phyloP scores from a whole-genome alignment of 805 yeast genomes.

The Lipomyces mesembrius region DNA sequence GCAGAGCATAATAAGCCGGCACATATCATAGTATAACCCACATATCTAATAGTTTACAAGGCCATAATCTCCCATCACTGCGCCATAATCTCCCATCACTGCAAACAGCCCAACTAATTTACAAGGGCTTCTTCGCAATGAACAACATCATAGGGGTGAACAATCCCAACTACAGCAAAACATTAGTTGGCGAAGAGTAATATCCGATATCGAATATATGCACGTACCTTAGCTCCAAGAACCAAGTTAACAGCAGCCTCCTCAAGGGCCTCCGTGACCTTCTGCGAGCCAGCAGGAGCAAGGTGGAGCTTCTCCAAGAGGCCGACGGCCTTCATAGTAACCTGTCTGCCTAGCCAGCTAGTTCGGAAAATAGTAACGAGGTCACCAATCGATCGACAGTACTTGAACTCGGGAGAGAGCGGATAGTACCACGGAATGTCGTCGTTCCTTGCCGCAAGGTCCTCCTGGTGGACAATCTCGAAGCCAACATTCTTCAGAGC shows the following conservation, averaged over 20 bases:
- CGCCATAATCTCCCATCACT: background rate
- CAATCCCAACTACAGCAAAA: slow-evolving; percentile 54
- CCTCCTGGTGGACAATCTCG: slow-evolving; percentile 72
- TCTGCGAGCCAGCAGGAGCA: slow-evolving; percentile 90
- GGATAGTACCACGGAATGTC: slow-evolving; percentile 98
- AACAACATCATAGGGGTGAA: slow-evolving; percentile 98
- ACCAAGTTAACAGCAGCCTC: slow-evolving; percentile 96
- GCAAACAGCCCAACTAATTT: background rate
- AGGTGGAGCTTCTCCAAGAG: slow-evolving; percentile 81
- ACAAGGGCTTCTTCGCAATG: slow-evolving; percentile 77
- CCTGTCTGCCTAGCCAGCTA: slow-evolving; percentile 78
- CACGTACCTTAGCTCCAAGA: slow-evolving; percentile 73
- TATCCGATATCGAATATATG: background rate
- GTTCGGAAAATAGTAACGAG: slow-evolving; percentile 86
- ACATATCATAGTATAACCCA: background rate
- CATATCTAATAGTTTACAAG: background rate
- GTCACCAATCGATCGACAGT: slow-evolving; percentile 79
- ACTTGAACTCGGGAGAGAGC: slow-evolving; percentile 89
- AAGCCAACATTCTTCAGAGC: slow-evolving; percentile 90
- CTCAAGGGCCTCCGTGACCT: slow-evolving; percentile 91
- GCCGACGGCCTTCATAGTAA: slow-evolving; percentile 81
- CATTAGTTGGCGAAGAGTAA: background rate
- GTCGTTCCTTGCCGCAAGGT: slow-evolving; percentile 79
- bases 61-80: background rate
- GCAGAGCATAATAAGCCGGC: background rate